phyloP scores from a whole-genome alignment of 2,329 filamentous ascomycete species.

The Ceratocystis lukuohia region DNA sequence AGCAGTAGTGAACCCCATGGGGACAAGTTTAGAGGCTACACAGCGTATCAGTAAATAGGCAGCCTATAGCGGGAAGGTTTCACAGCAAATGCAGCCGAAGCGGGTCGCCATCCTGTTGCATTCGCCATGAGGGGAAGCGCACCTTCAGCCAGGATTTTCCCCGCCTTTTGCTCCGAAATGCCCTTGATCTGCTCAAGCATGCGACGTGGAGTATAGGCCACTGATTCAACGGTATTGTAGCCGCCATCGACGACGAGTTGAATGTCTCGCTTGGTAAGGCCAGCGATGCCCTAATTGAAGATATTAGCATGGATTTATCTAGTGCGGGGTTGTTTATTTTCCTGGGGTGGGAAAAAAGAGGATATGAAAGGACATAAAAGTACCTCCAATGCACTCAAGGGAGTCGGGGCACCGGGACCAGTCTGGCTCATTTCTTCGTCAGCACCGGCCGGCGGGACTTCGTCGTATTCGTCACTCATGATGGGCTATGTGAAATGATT shows the following conservation, averaged over 20 bases:
- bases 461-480: slow-evolving; percentile 49
- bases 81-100: neutral
- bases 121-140: slow-evolving; percentile 23
- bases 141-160: slow-evolving; percentile 84
- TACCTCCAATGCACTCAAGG: slow-evolving; percentile 75
- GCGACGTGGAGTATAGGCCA: slow-evolving; percentile 80
- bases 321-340: neutral
- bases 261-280: slow-evolving; percentile 88
- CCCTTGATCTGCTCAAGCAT: slow-evolving; percentile 90
- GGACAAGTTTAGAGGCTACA: slow-evolving; percentile 82
- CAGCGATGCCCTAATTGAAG: slow-evolving; percentile 57
- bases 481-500: slow-evolving; percentile 14
- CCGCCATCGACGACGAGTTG: slow-evolving; percentile 85
- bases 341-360: neutral
- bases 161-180: slow-evolving; percentile 92
- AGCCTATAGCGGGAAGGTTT: neutral
- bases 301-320: slow-evolving; percentile 6
- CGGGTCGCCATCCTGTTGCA: neutral
- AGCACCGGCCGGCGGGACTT: slow-evolving; percentile 35
- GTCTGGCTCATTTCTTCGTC: slow-evolving; percentile 59
- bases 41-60: slow-evolving; percentile 2
- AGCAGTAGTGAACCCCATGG: slow-evolving; percentile 97
- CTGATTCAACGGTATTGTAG: slow-evolving; percentile 87
- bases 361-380: slow-evolving; percentile 22
- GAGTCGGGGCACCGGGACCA: slow-evolving; percentile 86